Evolutionary conservation across 371 early-diverging fungal species (phyloP).

Genomic region (Syncephalastrum sp.): DNA sequence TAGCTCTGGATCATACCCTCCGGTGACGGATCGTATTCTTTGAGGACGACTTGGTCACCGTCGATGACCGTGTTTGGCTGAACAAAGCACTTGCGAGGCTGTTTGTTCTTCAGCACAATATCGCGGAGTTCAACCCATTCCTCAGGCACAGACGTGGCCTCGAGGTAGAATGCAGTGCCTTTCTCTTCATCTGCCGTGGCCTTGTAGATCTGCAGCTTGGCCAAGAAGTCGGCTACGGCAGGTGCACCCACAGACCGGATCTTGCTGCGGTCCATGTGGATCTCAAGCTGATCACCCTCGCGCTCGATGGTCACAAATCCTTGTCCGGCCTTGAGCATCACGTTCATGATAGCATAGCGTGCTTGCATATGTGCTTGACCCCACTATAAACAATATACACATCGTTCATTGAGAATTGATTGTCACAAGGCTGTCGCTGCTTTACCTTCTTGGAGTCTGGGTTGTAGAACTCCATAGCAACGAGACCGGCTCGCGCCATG

Average conservation of each 20-base stretch:
- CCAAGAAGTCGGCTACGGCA: conserved; percentile 55
- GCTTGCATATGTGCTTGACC: conserved; percentile 70
- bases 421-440: not conserved
- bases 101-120: conserved; percentile 51
- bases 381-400: conserved; percentile 20
- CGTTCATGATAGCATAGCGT: conserved; percentile 59
- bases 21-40: conserved; percentile 57
- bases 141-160: conserved; percentile 54
- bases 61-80: conserved; percentile 52
- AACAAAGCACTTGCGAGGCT: conserved; percentile 58
- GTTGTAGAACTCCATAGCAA: conserved; percentile 54
- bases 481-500: conserved; percentile 63
- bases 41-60: conserved; percentile 39
- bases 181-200: conserved; percentile 53
- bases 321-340: conserved; percentile 51
- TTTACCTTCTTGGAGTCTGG: conserved; percentile 46
- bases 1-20: conserved; percentile 59
- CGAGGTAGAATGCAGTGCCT: conserved; percentile 48
- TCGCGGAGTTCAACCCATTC: conserved; percentile 49
- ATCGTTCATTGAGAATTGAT: not conserved
- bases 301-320: conserved; percentile 35
- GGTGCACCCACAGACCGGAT: conserved; percentile 52
- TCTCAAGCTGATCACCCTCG: conserved; percentile 32
- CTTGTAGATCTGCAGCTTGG: conserved; percentile 58
- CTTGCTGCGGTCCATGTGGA: conserved; percentile 51